A percentile compares a stretch with the other conserved stretches of the same genome.
Evolutionary conservation across 176 grass and related monocot genomes (phyloP).

Genomic region (Oryza nivara): DNA sequence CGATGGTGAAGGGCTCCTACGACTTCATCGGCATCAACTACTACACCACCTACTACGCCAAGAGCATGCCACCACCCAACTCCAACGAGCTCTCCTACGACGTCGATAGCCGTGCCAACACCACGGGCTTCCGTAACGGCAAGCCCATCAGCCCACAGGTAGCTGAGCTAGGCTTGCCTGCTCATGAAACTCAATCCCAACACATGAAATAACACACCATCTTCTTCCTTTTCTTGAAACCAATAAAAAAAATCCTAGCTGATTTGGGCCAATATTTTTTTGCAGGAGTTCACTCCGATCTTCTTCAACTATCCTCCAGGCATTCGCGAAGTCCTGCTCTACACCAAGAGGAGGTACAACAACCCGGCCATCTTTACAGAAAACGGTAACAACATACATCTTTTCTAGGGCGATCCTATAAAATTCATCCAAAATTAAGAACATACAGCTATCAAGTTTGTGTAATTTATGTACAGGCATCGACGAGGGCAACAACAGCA

Average conservation of each 20-base stretch:
- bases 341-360: slow-evolving; percentile 56
- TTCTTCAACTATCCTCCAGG: slow-evolving; percentile 52
- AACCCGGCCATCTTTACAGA: slow-evolving; percentile 50
- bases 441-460: too few relatives aligned
- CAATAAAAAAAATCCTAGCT: too few relatives aligned
- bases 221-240: too few relatives aligned
- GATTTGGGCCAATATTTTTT: too few relatives aligned
- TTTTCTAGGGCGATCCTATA: too few relatives aligned
- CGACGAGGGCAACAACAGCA: slow-evolving; percentile 40
- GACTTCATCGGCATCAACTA: slow-evolving; percentile 76
- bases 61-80: slow-evolving; percentile 4
- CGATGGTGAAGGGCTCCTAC: slow-evolving; percentile 49
- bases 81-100: slow-evolving; percentile 13
- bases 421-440: too few relatives aligned
- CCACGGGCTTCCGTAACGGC: slow-evolving; percentile 23
- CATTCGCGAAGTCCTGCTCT: slow-evolving; percentile 51
- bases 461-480: neutral
- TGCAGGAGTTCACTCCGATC: slow-evolving; percentile 35
- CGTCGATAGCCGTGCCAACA: slow-evolving; percentile 36
- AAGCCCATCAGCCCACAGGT: slow-evolving; percentile 31
- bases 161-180: too few relatives aligned
- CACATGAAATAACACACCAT: too few relatives aligned
- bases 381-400: slow-evolving; percentile 32
- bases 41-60: slow-evolving; percentile 51
- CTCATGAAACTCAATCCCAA: too few relatives aligned